phyloP scores from a whole-genome alignment of 2,329 filamentous ascomycete species.

The Fusarium beomiforme region DNA sequence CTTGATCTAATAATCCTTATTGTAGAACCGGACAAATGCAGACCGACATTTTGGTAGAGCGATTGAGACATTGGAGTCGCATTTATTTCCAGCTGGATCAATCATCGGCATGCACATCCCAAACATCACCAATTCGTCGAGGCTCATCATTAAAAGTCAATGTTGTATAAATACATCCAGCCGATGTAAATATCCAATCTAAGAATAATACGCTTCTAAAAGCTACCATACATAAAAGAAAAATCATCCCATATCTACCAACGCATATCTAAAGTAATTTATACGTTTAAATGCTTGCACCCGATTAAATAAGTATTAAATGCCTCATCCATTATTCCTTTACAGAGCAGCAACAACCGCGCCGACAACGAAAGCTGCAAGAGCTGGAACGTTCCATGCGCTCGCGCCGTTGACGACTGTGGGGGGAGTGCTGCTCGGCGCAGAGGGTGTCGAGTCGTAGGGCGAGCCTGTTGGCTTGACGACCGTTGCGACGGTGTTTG shows the following conservation, averaged over 20 bases:
- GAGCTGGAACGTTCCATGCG: slow-evolving; percentile 20
- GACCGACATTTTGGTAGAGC: neutral
- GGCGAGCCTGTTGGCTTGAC: slow-evolving; percentile 23
- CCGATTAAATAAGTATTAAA: slow-evolving; percentile 24
- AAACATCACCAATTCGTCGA: neutral
- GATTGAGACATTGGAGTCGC: rapidly evolving
- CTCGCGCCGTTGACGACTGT: slow-evolving; percentile 18
- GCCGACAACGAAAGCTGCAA: slow-evolving; percentile 14
- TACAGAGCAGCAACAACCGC: slow-evolving; percentile 27
- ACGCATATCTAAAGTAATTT: slow-evolving; percentile 1
- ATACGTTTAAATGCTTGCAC: slow-evolving; percentile 6
- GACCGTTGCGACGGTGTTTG: slow-evolving; percentile 25
- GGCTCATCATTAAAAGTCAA: slow-evolving; percentile 3
- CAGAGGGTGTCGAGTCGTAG: neutral
- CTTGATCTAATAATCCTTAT: rapidly evolving
- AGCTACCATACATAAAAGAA: neutral
- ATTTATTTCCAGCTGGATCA: neutral
- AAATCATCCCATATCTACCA: slow-evolving; percentile 21
- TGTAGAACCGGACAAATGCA: neutral
- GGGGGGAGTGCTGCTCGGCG: slow-evolving; percentile 20
- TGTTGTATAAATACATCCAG: slow-evolving; percentile 4
- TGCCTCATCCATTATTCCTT: slow-evolving; percentile 1
- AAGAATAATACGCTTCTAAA: slow-evolving; percentile 1
- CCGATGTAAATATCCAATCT: slow-evolving; percentile 1
- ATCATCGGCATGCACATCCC: neutral